phyloP scores from a whole-genome alignment of 1,284 basidiomycete genomes.

The Termitomyces sp. region DNA sequence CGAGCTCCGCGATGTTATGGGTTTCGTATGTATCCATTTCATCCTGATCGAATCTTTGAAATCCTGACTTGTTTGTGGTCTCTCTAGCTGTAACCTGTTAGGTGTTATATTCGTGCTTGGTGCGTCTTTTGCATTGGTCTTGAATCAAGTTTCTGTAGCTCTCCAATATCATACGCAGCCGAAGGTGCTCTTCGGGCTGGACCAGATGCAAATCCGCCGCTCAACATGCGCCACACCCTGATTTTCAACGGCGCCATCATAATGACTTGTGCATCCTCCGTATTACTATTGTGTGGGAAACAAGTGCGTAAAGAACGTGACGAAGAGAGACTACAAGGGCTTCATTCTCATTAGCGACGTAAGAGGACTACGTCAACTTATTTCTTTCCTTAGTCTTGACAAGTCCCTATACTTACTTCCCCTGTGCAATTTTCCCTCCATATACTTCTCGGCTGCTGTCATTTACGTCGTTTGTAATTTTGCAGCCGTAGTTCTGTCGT shows the following conservation, averaged over 20 bases:
- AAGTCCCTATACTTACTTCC: not conserved
- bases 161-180: constrained; percentile 30
- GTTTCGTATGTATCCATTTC: constrained; percentile 41
- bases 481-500: not conserved
- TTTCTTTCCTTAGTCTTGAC: not conserved
- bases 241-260: constrained; percentile 58
- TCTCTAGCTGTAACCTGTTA: constrained; percentile 55
- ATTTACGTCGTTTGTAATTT: not conserved
- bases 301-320: constrained; percentile 59
- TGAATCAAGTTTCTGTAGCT: not conserved
- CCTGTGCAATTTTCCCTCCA: not conserved
- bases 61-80: not conserved
- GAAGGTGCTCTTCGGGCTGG: constrained; percentile 62
- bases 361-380: not conserved
- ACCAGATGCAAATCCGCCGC: constrained; percentile 52
- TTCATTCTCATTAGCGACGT: not conserved
- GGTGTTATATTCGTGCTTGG: constrained; percentile 62
- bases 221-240: constrained; percentile 61
- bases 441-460: not conserved
- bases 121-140: constrained; percentile 26
- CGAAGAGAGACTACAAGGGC: constrained; percentile 35
- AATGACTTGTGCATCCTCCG: constrained; percentile 28
- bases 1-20: constrained; percentile 71
- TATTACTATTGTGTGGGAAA: constrained; percentile 49
- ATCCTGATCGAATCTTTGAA: not conserved